phyloP scores from a whole-genome alignment of 352 stramenopile genomes.

The Thalassiosira delicatula region DNA sequence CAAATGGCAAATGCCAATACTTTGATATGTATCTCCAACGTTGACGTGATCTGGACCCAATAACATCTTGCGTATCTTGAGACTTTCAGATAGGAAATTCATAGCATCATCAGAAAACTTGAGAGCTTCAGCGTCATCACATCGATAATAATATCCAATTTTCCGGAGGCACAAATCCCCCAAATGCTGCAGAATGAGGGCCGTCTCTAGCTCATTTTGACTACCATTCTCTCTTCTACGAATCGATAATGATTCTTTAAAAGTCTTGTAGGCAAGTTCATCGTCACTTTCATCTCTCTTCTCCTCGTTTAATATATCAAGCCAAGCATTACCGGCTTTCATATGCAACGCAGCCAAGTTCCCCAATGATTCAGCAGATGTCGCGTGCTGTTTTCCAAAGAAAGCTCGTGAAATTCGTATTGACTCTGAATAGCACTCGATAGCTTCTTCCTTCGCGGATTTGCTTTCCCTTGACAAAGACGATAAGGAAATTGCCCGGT shows the following conservation, averaged over 20 bases:
- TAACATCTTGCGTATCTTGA: constrained; percentile 63
- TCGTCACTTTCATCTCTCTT: constrained; percentile 48
- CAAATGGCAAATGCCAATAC: constrained; percentile 58
- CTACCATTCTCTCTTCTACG: constrained; percentile 56
- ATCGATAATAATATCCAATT: constrained; percentile 44
- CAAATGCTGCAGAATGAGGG: constrained; percentile 57
- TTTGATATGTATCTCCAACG: constrained; percentile 51
- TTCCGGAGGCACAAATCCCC: constrained; percentile 61
- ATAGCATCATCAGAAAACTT: constrained; percentile 61
- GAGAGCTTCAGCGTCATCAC: constrained; percentile 40
- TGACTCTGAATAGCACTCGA: constrained; percentile 67
- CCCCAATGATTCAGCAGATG: constrained; percentile 60
- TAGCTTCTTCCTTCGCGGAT: constrained; percentile 53
- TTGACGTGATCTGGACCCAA: constrained; percentile 54
- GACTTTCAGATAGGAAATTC: constrained; percentile 61
- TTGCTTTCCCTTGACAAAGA: constrained; percentile 41
- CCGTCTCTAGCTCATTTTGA: constrained; percentile 57
- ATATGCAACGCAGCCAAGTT: constrained; percentile 57
- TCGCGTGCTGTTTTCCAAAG: constrained; percentile 58
- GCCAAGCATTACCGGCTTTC: constrained; percentile 39
- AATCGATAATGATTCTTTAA: constrained; percentile 61
- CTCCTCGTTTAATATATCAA: constrained; percentile 54
- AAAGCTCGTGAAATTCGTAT: constrained; percentile 64
- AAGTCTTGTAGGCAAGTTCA: constrained; percentile 57
- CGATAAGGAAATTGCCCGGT: constrained; percentile 53